Evolutionary conservation across 2,329 filamentous ascomycete genomes (phyloP), one percentile per base, ranked within the genome.

Genomic region (Trichoderma simmonsii): DNA sequence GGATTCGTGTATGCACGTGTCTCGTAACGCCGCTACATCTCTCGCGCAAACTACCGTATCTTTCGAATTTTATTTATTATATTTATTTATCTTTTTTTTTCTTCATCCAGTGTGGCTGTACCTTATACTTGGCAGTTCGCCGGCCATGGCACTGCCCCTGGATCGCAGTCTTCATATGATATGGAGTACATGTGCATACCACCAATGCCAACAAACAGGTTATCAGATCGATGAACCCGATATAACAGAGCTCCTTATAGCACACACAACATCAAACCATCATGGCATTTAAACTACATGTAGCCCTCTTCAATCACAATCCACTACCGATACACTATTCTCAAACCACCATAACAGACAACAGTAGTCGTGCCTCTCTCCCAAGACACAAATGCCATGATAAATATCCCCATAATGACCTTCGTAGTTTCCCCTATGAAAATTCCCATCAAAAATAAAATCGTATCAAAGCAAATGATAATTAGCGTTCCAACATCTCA

Each of bases 371-470:
- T 32, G 43, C 43, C 43, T 26, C 43, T 26, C 62, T 66, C 43
- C 63, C 28, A 66, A 66, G 30, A 56, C 32, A 51, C 30, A 66
- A 66, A 43, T 66, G 48, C 48, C 21, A 54, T 64, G 62, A 54
- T 54, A 32, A 18, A 18, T 56, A 11, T 30, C 30, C 59, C 59
- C 24, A 30, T 54, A 57, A 68, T 48, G 12, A 32, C 36, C 51
- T 26, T 7, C 6, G 34, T 39, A 15, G 3, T n/a, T 12, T 11
- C 43, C 30, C 59, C 21, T 70, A 24, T 48, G 21, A 63, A 1
- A 36, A 30, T 56, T 56, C 67, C 67, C 67, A 63, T 70, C 59
- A 63, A 70, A 39, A 59, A 56, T 30, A 70, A 62, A 21, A 48
- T 32, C 18, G 5, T 14, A 30, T 54, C 34, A 36, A 48, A 71